Conservation (phyloP, 2,329 filamentous ascomycete genomes). For the Sclerotinia nivalis region DNA sequence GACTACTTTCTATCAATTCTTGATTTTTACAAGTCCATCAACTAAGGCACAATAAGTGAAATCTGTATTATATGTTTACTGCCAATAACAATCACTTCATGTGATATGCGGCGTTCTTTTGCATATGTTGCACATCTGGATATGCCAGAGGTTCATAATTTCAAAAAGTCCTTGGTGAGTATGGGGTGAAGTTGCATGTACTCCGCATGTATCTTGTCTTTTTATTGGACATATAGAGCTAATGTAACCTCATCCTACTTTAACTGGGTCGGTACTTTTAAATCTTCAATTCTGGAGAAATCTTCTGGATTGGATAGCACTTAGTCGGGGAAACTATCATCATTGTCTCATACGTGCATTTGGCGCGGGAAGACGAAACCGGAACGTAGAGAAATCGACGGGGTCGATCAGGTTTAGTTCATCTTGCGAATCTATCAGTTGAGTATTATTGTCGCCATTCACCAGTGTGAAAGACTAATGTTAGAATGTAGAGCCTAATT, state of each 20-base stretch:
- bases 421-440: neutral
- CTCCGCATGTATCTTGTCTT: neutral
- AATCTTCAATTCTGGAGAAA: neutral
- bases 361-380: too few relatives aligned
- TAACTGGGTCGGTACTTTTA: neutral
- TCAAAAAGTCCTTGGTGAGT: neutral
- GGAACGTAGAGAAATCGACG: neutral
- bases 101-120: neutral
- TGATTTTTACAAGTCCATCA: neutral
- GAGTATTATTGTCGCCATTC: neutral
- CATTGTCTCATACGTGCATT: too few relatives aligned
- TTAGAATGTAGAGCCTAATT: neutral
- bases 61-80: too few relatives aligned
- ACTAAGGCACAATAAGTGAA: too few relatives aligned
- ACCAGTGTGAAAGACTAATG: neutral
- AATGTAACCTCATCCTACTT: neutral
- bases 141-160: neutral
- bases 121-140: neutral
- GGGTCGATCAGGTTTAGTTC: neutral
- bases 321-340: neutral
- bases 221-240: neutral
- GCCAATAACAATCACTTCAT: neutral
- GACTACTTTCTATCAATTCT: too few relatives aligned
- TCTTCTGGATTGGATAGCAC: neutral
- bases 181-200: neutral